phyloP scores from a whole-genome alignment of 164 flowering plant species.

The Sedum album region DNA sequence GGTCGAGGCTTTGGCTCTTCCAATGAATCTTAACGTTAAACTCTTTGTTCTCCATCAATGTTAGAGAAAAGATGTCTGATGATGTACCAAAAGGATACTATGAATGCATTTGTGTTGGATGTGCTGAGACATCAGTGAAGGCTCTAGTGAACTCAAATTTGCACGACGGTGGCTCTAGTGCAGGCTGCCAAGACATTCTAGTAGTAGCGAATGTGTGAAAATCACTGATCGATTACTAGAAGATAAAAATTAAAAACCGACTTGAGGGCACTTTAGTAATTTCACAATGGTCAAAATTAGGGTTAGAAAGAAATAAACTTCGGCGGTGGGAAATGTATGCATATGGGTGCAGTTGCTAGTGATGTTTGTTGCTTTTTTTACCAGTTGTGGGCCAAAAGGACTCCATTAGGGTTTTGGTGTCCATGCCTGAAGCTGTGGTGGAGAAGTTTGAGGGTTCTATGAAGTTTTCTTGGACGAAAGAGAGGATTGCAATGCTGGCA shows the following conservation, averaged over 20 bases:
- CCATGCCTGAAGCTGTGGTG: conserved; percentile 60
- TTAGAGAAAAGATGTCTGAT: conserved; percentile 38
- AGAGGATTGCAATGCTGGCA: conserved; percentile 4
- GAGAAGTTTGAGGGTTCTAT: conserved; percentile 56
- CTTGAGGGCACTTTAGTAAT: conserved; percentile 46
- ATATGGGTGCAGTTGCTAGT: conserved; percentile 68
- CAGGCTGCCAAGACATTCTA: conserved; percentile 48
- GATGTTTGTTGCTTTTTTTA: conserved; percentile 80
- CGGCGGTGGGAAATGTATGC: conserved; percentile 62
- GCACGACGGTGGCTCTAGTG: conserved; percentile 39
- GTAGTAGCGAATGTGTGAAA: conserved; percentile 43
- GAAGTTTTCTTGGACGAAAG: conserved; percentile 24
- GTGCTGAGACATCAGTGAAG: conserved; percentile 48
- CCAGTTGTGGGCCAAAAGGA: conserved; percentile 48
- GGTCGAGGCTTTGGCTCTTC: conserved; percentile 45
- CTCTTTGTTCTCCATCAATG: conserved; percentile 72
- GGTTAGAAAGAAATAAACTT: conserved; percentile 79
- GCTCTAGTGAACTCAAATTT: conserved; percentile 36
- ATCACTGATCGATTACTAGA: conserved; percentile 57
- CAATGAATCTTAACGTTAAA: conserved; percentile 34
- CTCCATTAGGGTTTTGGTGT: conserved; percentile 53
- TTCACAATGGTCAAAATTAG: conserved; percentile 81
- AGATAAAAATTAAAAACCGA: conserved; percentile 50
- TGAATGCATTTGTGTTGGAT: conserved; percentile 78
- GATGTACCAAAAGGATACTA: conserved; percentile 60